Percentiles rank a stretch among this genome's conserved stretches.
Conservation (phyloP, 208 protist species). For the Porcisia hertigi region DNA sequence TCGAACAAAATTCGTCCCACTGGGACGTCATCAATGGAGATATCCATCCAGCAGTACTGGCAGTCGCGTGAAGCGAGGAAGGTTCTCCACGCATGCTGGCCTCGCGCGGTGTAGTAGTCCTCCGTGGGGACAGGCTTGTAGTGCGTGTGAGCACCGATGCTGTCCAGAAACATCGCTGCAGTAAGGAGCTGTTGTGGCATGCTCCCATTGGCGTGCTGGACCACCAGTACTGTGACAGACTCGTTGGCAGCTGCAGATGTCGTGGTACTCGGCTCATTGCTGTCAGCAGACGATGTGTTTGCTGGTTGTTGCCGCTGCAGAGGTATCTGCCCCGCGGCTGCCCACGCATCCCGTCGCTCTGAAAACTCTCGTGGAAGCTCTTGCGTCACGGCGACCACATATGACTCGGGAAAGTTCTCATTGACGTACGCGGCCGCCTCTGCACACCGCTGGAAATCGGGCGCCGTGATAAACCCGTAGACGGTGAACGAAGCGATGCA, state of each 20-base stretch:
- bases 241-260: neutral
- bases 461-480: conserved; percentile 56
- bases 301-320: neutral
- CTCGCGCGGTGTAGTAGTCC: conserved; percentile 67
- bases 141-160: conserved; percentile 38
- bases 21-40: conserved; percentile 38
- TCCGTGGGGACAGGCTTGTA: conserved; percentile 47
- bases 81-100: conserved; percentile 45
- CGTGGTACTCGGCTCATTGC: neutral
- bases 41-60: conserved; percentile 83
- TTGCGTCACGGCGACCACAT: conserved; percentile 48
- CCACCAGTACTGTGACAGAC: conserved; percentile 23
- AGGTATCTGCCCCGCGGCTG: conserved; percentile 1
- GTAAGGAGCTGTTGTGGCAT: conserved; percentile 20
- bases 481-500: conserved; percentile 34
- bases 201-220: conserved; percentile 21
- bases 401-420: conserved; percentile 48
- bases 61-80: conserved; percentile 68
- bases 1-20: conserved; percentile 83
- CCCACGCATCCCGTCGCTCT: conserved; percentile 38
- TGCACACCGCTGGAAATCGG: conserved; percentile 71
- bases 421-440: conserved; percentile 78
- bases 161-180: conserved; percentile 50
- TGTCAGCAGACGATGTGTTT: neutral
- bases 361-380: conserved; percentile 73